A percentile compares a stretch with the other conserved stretches of the same genome.
Conservation (phyloP, 768 basidiomycete species). For the Mycena vulgaris region DNA sequence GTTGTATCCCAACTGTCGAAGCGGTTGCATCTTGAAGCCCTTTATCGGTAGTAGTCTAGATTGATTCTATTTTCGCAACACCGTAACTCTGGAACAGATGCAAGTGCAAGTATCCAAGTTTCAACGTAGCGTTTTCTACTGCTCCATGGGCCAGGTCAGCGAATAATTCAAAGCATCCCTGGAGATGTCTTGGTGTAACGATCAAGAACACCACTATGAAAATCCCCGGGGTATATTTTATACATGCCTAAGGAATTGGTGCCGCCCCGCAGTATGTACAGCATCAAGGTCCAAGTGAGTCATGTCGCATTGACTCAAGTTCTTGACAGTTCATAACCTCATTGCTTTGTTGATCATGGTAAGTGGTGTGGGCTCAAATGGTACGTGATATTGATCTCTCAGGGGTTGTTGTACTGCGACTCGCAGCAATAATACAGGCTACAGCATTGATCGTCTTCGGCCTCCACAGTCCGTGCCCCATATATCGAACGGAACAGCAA, state of each 20-base stretch:
- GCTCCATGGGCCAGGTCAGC: not conserved
- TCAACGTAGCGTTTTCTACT: not conserved
- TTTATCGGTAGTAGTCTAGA: not conserved
- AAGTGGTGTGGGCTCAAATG: not conserved
- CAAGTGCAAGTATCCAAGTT: not conserved
- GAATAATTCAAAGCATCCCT: not conserved
- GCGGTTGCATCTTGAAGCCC: not conserved
- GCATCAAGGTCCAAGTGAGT: conserved; percentile 29
- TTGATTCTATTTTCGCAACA: not conserved
- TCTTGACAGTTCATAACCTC: conserved; percentile 16
- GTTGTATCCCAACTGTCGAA: not conserved
- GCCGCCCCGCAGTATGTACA: too few relatives aligned
- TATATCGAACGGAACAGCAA: conserved; percentile 17
- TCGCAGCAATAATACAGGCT: not conserved
- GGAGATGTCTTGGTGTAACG: not conserved
- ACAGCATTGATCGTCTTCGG: not conserved
- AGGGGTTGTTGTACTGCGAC: not conserved
- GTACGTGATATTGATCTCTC: conserved; percentile 3
- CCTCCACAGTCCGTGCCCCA: not conserved
- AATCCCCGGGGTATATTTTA: not conserved
- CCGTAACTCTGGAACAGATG: not conserved
- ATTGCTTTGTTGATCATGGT: conserved; percentile 19
- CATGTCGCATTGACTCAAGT: conserved; percentile 23
- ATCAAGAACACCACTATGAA: not conserved
- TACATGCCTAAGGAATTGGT: too few relatives aligned